A percentile compares a stretch with the other conserved stretches of the same genome.
phyloP scores from a whole-genome alignment of 768 basidiomycete genomes.

The Mycena crocata region DNA sequence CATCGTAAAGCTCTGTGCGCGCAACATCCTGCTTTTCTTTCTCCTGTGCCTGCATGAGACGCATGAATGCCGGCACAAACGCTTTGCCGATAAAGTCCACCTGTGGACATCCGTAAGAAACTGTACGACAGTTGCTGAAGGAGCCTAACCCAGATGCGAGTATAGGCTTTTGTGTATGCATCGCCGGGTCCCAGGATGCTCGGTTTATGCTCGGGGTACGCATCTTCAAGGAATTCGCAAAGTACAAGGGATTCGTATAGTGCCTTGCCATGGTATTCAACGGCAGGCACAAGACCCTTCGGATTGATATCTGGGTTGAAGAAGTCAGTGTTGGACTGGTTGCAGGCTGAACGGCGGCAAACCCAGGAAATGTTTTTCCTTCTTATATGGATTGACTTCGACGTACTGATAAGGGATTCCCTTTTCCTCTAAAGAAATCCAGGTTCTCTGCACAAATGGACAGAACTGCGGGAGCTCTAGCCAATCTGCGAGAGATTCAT shows the following conservation, averaged over 20 bases:
- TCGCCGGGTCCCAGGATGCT: conserved; percentile 64
- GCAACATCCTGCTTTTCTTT: conserved; percentile 49
- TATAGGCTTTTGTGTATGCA: conserved; percentile 61
- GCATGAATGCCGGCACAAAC: conserved; percentile 64
- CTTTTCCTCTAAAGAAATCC: conserved; percentile 77
- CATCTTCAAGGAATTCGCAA: conserved; percentile 76
- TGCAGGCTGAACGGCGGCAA: conserved; percentile 24
- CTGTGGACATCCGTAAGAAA: conserved; percentile 3
- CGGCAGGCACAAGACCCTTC: conserved; percentile 73
- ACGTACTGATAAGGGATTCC: conserved; percentile 76
- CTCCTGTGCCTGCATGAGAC: conserved; percentile 49
- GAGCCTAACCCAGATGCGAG: conserved; percentile 58
- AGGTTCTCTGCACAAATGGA: conserved; percentile 69
- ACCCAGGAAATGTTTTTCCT: conserved; percentile 68
- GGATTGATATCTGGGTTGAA: conserved; percentile 63
- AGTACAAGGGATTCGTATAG: conserved; percentile 75
- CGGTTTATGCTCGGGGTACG: conserved; percentile 57
- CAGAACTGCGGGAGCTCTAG: conserved; percentile 55
- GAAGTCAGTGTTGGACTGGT: not conserved
- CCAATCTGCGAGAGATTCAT: not conserved
- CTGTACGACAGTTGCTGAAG: not conserved
- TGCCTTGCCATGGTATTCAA: conserved; percentile 64
- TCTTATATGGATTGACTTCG: conserved; percentile 79
- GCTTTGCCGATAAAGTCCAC: conserved; percentile 65
- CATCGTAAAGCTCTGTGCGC: conserved; percentile 51